Conservation (phyloP, 495 filamentous ascomycete species). For the Neurospora tetrasperma region DNA sequence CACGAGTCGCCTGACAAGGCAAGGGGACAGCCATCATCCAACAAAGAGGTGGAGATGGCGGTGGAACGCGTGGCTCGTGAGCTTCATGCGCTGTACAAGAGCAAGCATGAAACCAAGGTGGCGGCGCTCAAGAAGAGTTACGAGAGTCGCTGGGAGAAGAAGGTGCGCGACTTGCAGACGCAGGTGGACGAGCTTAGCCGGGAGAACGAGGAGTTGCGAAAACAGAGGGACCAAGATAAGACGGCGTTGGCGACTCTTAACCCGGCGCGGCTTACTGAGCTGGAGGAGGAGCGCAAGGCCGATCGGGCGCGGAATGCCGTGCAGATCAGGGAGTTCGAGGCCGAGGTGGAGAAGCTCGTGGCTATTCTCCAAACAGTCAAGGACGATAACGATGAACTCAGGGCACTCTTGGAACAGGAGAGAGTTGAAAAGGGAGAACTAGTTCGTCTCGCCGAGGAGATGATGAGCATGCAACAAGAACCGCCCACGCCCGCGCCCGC, state of each 20-base stretch:
- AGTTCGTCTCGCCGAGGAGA: slow-evolving; percentile 84
- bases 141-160: slow-evolving; percentile 81
- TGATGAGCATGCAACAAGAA: slow-evolving; percentile 50
- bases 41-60: slow-evolving; percentile 65
- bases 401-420: slow-evolving; percentile 60
- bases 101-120: slow-evolving; percentile 93
- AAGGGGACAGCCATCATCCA: slow-evolving; percentile 8
- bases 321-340: slow-evolving; percentile 48
- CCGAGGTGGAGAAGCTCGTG: slow-evolving; percentile 59
- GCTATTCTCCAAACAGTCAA: slow-evolving; percentile 56
- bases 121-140: slow-evolving; percentile 91
- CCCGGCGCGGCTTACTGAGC: slow-evolving; percentile 34
- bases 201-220: slow-evolving; percentile 63
- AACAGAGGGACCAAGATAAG: slow-evolving; percentile 40
- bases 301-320: slow-evolving; percentile 41
- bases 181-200: slow-evolving; percentile 54
- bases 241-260: slow-evolving; percentile 37
- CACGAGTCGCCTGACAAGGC: slow-evolving; percentile 1
- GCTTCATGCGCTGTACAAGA: slow-evolving; percentile 86
- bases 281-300: slow-evolving; percentile 38
- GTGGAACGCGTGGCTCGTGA: slow-evolving; percentile 87
- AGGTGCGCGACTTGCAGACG: slow-evolving; percentile 60
- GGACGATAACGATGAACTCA: slow-evolving; percentile 53
- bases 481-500: slow-evolving; percentile 1
- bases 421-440: slow-evolving; percentile 88